phyloP scores from a whole-genome alignment of 2,329 filamentous ascomycete species.

The Eutypa lata region DNA sequence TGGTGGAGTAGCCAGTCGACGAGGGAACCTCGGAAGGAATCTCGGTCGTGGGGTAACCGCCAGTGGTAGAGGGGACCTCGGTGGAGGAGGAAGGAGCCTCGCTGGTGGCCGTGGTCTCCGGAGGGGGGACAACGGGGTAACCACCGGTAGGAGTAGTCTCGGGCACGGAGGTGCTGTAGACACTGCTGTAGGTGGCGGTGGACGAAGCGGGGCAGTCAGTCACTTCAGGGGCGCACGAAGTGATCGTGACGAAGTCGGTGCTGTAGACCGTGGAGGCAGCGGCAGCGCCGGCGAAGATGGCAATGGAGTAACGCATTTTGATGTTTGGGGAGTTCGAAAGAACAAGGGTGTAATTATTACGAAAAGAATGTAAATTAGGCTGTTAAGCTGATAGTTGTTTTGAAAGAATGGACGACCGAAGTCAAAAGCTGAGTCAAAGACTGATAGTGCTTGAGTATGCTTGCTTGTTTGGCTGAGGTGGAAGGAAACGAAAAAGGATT shows the following conservation, averaged over 20 bases:
- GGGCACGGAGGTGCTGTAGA: constrained; percentile 34
- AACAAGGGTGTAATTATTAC: constrained; percentile 29
- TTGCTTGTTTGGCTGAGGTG: constrained; percentile 43
- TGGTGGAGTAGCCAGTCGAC: not conserved
- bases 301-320: constrained; percentile 63
- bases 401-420: constrained; percentile 58
- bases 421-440: constrained; percentile 44
- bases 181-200: constrained; percentile 38
- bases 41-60: not conserved
- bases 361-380: constrained; percentile 33
- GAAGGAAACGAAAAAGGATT: constrained; percentile 24
- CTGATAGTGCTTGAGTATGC: constrained; percentile 30
- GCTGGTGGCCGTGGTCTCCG: constrained; percentile 8
- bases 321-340: constrained; percentile 28
- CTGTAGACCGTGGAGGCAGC: constrained; percentile 50
- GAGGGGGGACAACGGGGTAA: constrained; percentile 12
- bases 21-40: not conserved
- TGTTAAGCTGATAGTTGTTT: constrained; percentile 26
- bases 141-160: constrained; percentile 14
- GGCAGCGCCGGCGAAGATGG: constrained; percentile 48
- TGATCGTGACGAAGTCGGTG: constrained; percentile 59
- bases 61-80: constrained; percentile 7
- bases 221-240: constrained; percentile 57
- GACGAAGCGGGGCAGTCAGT: constrained; percentile 56
- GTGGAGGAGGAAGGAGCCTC: not conserved